Conservation (phyloP, 1,139 yeast species). For the Yamadazyma conglobata region DNA sequence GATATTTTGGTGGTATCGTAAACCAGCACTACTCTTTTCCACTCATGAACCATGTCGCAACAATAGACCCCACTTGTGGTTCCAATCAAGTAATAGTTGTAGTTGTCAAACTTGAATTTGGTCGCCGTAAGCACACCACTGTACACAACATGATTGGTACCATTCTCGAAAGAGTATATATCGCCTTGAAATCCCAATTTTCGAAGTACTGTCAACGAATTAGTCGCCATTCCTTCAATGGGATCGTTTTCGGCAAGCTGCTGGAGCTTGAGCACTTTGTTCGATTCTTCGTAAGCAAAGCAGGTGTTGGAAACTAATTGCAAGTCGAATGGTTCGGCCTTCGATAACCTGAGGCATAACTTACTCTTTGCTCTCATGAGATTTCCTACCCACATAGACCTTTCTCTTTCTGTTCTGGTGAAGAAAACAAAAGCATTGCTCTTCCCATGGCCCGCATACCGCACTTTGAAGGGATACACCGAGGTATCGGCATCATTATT, state of each 20-base stretch:
- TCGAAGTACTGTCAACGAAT: conserved; percentile 21
- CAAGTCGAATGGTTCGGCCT: conserved; percentile 54
- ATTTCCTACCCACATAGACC: conserved; percentile 58
- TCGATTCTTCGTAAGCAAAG: conserved; percentile 61
- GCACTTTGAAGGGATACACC: conserved; percentile 35
- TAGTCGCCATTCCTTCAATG: conserved; percentile 44
- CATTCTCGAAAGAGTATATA: conserved; percentile 22
- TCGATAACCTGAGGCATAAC: conserved; percentile 42
- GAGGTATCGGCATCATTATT: conserved; percentile 35
- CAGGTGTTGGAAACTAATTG: conserved; percentile 54
- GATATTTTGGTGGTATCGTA: conserved; percentile 57
- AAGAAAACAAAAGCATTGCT: conserved; percentile 51
- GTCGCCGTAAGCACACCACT: conserved; percentile 28
- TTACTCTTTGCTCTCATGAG: conserved; percentile 55
- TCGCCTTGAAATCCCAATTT: conserved; percentile 26
- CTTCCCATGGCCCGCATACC: conserved; percentile 46
- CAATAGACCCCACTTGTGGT: conserved; percentile 42
- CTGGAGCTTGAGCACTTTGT: conserved; percentile 55
- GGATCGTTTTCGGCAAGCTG: conserved; percentile 63
- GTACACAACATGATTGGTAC: conserved; percentile 25
- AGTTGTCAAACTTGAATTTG: conserved; percentile 25
- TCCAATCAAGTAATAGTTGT: conserved; percentile 31
- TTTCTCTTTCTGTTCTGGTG: conserved; percentile 50
- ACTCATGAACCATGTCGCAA: conserved; percentile 46
- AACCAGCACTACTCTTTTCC: conserved; percentile 61